A percentile compares a stretch with the other conserved stretches of the same genome.
Conservation (phyloP, 768 basidiomycete species). For the Auriculariales sp. region DNA sequence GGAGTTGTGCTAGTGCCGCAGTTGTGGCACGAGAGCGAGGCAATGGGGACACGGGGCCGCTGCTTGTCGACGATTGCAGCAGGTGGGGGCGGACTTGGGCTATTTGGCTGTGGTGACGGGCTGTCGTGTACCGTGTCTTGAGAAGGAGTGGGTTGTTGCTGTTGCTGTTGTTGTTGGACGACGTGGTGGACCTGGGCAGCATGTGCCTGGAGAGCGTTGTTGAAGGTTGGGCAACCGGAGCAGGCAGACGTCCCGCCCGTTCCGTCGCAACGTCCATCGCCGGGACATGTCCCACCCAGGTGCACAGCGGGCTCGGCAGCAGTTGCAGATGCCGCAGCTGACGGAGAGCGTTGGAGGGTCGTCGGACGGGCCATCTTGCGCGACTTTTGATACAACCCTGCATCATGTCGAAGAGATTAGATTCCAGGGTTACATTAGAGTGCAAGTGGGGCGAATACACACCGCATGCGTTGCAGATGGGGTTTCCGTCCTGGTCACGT, state of each 20-base stretch:
- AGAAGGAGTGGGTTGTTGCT: constrained; percentile 9
- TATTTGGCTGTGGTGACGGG: background rate
- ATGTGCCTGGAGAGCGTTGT: constrained; percentile 53
- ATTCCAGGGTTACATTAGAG: background rate
- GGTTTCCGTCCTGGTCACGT: constrained; percentile 65
- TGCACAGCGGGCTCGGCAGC: constrained; percentile 11
- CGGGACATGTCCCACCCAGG: constrained; percentile 74
- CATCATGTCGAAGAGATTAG: constrained; percentile 7
- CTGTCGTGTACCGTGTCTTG: background rate
- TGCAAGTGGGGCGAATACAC: constrained; percentile 19
- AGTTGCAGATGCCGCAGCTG: constrained; percentile 14
- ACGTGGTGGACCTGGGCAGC: constrained; percentile 17
- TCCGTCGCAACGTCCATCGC: constrained; percentile 95
- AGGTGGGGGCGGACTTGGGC: no score
- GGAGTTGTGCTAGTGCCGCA: constrained; percentile 85
- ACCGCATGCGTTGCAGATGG: constrained; percentile 87
- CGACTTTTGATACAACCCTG: constrained; percentile 79
- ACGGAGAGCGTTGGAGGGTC: constrained; percentile 23
- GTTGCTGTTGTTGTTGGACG: constrained; percentile 14
- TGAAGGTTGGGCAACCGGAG: constrained; percentile 91
- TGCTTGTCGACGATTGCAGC: constrained; percentile 8
- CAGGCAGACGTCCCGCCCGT: constrained; percentile 89
- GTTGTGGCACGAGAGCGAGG: constrained; percentile 73
- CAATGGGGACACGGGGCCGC: constrained; percentile 29
- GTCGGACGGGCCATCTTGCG: constrained; percentile 62